Conservation (phyloP, 768 basidiomycete species). For the Tephrocybe sp. region DNA sequence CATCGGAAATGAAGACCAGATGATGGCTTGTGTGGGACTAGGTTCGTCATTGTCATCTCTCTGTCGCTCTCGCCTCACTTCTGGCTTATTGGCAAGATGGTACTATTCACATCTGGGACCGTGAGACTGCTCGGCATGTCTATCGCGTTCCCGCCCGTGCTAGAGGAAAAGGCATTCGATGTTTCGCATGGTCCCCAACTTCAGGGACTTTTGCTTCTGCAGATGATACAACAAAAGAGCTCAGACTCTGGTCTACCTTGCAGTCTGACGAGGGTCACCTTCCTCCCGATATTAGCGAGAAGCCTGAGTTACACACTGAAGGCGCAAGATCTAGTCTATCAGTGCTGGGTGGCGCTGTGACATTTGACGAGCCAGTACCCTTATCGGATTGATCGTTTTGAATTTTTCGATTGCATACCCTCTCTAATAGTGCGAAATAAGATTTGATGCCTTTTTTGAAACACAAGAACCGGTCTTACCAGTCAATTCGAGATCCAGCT, state of each 20-base stretch:
- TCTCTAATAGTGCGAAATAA: no score
- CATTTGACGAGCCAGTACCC: background rate
- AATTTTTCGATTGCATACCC: background rate
- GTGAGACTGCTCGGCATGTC: constrained; percentile 1
- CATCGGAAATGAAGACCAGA: constrained; percentile 11
- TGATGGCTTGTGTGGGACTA: constrained; percentile 9
- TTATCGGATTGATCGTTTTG: no score
- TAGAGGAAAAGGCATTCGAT: constrained; percentile 12
- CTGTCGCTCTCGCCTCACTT: background rate
- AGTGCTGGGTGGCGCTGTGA: background rate
- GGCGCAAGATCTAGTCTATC: background rate
- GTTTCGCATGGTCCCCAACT: constrained; percentile 7
- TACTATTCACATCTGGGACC: constrained; percentile 11
- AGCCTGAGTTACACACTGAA: background rate
- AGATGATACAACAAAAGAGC: background rate
- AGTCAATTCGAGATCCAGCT: no score
- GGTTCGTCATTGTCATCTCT: background rate
- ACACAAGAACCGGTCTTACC: no score
- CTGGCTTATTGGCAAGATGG: constrained; percentile 6
- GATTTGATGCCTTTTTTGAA: no score
- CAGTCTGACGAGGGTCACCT: background rate
- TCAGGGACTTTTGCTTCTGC: constrained; percentile 6
- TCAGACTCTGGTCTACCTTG: constrained; percentile 8
- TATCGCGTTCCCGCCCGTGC: constrained; percentile 4
- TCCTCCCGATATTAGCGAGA: background rate